A percentile compares a stretch with the other conserved stretches of the same genome.
Conservation (phyloP, 495 filamentous ascomycete genomes). For the Penicillium ochrochloron region DNA sequence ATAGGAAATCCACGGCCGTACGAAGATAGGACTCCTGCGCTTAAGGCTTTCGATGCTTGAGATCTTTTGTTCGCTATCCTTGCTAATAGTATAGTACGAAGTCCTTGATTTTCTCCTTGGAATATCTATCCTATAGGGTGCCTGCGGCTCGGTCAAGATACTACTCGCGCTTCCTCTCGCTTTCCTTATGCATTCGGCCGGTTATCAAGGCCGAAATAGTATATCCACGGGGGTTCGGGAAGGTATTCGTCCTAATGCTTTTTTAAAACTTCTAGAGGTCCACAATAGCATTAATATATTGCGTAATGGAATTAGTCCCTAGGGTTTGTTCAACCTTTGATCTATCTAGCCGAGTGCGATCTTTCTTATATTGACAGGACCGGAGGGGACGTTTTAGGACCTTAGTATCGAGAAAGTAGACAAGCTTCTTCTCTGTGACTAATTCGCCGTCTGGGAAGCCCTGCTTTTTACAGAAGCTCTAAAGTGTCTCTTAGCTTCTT, state of each 20-base stretch:
- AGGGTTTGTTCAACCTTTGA: not conserved
- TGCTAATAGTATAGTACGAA: not conserved
- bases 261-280: not conserved
- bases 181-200: not conserved
- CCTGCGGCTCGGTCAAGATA: not conserved
- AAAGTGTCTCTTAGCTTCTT: too few relatives aligned
- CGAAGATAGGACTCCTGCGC: not conserved
- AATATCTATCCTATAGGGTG: not conserved
- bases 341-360: too few relatives aligned
- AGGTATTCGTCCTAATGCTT: not conserved
- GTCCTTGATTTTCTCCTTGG: not conserved
- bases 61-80: not conserved
- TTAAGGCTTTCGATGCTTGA: not conserved
- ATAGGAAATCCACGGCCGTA: not conserved
- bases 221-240: not conserved
- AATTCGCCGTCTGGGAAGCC: too few relatives aligned
- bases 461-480: not conserved
- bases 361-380: not conserved
- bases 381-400: not conserved
- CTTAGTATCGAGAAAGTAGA: not conserved
- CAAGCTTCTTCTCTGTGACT: not conserved
- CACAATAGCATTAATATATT: conserved; percentile 2
- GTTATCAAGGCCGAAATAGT: not conserved
- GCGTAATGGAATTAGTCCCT: not conserved
- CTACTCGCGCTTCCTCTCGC: not conserved